phyloP scores from a whole-genome alignment of 371 early-diverging fungal species.

The Zancudomyces culisetae region DNA sequence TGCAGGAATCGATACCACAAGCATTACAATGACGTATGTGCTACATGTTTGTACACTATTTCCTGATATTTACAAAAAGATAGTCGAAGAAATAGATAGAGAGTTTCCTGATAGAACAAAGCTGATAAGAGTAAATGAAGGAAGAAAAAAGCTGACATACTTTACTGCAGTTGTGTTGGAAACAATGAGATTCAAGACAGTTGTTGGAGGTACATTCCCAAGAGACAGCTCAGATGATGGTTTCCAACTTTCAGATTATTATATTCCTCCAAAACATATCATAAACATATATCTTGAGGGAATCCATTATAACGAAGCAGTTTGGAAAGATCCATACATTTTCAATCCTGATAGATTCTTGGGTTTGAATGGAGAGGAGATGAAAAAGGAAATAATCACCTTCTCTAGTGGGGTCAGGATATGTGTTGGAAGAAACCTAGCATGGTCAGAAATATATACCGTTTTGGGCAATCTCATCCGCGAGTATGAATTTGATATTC shows the following conservation, averaged over 20 bases:
- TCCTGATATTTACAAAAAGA: slow-evolving; percentile 1
- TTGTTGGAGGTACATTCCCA: slow-evolving; percentile 7
- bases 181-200: slow-evolving; percentile 14
- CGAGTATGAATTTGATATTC: slow-evolving; percentile 10
- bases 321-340: slow-evolving; percentile 8
- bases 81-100: slow-evolving; percentile 1
- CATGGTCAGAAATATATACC: slow-evolving; percentile 10
- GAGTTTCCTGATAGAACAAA: slow-evolving; percentile 2
- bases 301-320: slow-evolving; percentile 6
- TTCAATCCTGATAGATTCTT: slow-evolving; percentile 15
- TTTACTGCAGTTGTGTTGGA: slow-evolving; percentile 19
- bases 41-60: slow-evolving; percentile 6
- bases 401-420: slow-evolving; percentile 11
- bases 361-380: slow-evolving; percentile 7
- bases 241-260: slow-evolving; percentile 5
- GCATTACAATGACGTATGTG: slow-evolving; percentile 5
- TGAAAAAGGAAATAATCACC: slow-evolving; percentile 7
- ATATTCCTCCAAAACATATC: slow-evolving; percentile 6
- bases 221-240: slow-evolving; percentile 15
- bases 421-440: slow-evolving; percentile 10
- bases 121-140: not conserved
- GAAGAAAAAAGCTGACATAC: slow-evolving; percentile 9
- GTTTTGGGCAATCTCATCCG: slow-evolving; percentile 15
- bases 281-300: slow-evolving; percentile 9
- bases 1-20: slow-evolving; percentile 15